phyloP scores from a whole-genome alignment of 129 eudicot genomes.

The Sambucus nigra region DNA sequence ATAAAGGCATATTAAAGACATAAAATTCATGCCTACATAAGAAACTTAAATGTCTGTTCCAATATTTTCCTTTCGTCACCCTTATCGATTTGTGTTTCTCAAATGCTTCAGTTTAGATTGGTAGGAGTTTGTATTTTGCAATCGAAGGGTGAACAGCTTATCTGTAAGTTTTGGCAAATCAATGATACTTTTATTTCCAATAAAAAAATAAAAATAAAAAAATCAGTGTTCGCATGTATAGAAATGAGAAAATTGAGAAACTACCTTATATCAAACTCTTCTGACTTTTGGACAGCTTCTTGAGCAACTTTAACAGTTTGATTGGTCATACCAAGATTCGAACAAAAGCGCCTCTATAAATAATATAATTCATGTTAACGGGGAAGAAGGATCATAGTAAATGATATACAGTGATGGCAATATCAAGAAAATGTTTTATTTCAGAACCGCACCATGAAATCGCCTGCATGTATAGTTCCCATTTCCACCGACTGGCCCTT shows the following conservation, averaged over 20 bases:
- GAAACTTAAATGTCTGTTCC: too few relatives aligned
- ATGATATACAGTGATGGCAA: not conserved
- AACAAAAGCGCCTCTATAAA: slow-evolving; percentile 19
- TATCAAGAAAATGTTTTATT: not conserved
- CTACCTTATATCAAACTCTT: slow-evolving; percentile 26
- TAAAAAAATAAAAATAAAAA: too few relatives aligned
- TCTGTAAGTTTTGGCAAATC: too few relatives aligned
- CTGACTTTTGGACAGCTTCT: slow-evolving; percentile 23
- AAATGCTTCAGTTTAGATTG: too few relatives aligned
- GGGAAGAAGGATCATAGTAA: not conserved
- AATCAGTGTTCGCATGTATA: too few relatives aligned
- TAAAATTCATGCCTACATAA: too few relatives aligned
- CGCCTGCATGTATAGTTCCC: slow-evolving; percentile 25
- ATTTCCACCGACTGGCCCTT: slow-evolving; percentile 21
- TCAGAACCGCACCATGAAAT: slow-evolving; percentile 15
- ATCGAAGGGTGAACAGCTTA: too few relatives aligned
- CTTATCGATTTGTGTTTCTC: too few relatives aligned
- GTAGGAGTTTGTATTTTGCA: too few relatives aligned
- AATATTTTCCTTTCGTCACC: too few relatives aligned
- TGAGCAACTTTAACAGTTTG: slow-evolving; percentile 26
- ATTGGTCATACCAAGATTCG: slow-evolving; percentile 21
- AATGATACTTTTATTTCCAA: too few relatives aligned
- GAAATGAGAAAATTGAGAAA: not conserved
- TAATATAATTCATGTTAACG: not conserved
- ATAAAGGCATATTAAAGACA: too few relatives aligned